Evolutionary conservation across 768 basidiomycete genomes (phyloP).

Genomic region (Russula earlei): DNA sequence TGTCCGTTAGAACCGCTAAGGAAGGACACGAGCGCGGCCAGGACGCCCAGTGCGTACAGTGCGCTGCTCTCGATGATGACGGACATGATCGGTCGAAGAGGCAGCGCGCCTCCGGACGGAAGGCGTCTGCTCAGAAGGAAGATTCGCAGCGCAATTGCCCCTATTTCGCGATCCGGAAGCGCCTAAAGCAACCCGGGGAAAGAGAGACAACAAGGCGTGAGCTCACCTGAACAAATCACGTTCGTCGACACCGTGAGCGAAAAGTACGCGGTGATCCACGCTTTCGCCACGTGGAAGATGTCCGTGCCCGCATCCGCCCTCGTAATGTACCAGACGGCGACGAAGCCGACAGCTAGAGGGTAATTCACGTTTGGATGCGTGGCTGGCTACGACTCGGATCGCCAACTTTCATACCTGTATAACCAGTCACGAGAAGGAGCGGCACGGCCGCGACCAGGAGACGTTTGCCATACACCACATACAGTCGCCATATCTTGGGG

Average conservation of each 20-base stretch:
- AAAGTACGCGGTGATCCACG: conserved; percentile 1
- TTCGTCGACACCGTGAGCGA: not conserved
- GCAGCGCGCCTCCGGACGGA: too few relatives aligned
- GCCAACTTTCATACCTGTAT: not conserved
- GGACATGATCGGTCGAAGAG: not conserved
- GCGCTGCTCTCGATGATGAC: conserved; percentile 2
- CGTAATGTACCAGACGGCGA: too few relatives aligned
- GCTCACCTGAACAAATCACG: not conserved
- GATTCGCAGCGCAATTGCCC: not conserved
- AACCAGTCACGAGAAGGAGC: not conserved
- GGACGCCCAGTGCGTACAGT: not conserved
- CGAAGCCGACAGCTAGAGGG: too few relatives aligned
- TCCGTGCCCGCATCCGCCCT: not conserved
- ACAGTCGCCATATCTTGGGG: conserved; percentile 6
- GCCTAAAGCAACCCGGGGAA: not conserved
- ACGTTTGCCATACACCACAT: not conserved
- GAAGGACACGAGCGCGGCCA: not conserved
- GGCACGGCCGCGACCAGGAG: not conserved
- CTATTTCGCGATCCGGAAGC: too few relatives aligned
- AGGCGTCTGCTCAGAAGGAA: not conserved
- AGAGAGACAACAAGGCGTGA: not conserved
- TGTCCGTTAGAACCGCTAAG: not conserved
- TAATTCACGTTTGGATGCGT: too few relatives aligned
- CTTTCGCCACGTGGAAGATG: not conserved
- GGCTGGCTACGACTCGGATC: too few relatives aligned